Evolutionary conservation across 2,329 filamentous ascomycete genomes (phyloP).

Genomic region (Botrytis cinerea): DNA sequence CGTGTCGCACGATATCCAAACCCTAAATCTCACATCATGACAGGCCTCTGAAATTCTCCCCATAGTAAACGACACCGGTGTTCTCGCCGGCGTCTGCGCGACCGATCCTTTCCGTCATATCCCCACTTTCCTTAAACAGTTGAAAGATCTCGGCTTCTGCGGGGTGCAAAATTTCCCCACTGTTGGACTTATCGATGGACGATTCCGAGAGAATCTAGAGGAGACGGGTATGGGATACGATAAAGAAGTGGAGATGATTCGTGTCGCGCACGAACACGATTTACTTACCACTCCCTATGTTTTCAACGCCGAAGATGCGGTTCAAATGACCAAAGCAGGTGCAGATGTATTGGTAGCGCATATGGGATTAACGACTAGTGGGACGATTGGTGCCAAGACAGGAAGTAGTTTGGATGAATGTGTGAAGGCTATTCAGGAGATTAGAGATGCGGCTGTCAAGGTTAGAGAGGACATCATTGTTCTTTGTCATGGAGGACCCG

Average conservation of each 20-base stretch:
- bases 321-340: slow-evolving; percentile 62
- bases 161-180: slow-evolving; percentile 76
- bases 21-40: background rate
- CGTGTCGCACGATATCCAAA: no score
- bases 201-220: slow-evolving; percentile 67
- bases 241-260: slow-evolving; percentile 67
- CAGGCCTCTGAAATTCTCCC: slow-evolving; percentile 64
- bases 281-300: slow-evolving; percentile 71
- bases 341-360: slow-evolving; percentile 69
- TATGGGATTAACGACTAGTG: slow-evolving; percentile 66
- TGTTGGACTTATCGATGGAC: slow-evolving; percentile 69
- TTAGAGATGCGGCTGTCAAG: slow-evolving; percentile 59
- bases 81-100: slow-evolving; percentile 70
- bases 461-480: slow-evolving; percentile 63
- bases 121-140: slow-evolving; percentile 57
- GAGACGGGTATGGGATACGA: slow-evolving; percentile 72
- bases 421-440: slow-evolving; percentile 61
- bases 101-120: slow-evolving; percentile 70
- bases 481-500: slow-evolving; percentile 70
- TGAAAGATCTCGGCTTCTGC: slow-evolving; percentile 64
- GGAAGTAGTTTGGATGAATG: slow-evolving; percentile 66
- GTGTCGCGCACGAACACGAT: slow-evolving; percentile 57
- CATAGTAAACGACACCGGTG: slow-evolving; percentile 62
- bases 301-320: slow-evolving; percentile 62
- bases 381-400: slow-evolving; percentile 63